Evolutionary conservation across 169 alveolate species (phyloP).

Genomic region (Cryptosporidium ryanae): DNA sequence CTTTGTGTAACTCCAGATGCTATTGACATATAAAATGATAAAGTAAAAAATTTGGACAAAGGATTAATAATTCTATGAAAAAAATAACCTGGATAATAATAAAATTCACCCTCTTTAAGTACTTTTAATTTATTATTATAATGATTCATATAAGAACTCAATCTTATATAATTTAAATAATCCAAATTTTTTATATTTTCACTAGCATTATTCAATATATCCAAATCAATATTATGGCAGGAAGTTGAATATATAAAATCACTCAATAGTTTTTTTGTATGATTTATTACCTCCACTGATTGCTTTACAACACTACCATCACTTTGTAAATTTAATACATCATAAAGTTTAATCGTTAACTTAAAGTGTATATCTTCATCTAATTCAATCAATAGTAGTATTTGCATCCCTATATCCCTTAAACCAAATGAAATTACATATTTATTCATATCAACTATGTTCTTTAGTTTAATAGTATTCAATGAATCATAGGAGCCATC

Average conservation of each 20-base stretch:
- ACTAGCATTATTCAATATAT: neutral
- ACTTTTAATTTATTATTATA: neutral
- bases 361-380: constrained; percentile 19
- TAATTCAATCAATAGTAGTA: constrained; percentile 14
- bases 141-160: neutral
- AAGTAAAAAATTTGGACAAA: constrained; percentile 59
- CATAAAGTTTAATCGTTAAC: constrained; percentile 16
- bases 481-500: constrained; percentile 47
- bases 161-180: neutral
- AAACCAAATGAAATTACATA: constrained; percentile 40
- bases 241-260: constrained; percentile 22
- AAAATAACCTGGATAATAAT: constrained; percentile 60
- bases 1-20: constrained; percentile 72
- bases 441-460: constrained; percentile 2
- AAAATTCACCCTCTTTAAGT: constrained; percentile 9
- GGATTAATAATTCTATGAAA: constrained; percentile 40
- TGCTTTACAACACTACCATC: constrained; percentile 37
- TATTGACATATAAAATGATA: constrained; percentile 64
- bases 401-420: constrained; percentile 63
- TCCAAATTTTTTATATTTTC: constrained; percentile 2
- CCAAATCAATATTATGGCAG: constrained; percentile 38
- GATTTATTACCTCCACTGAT: constrained; percentile 46
- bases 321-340: constrained; percentile 18
- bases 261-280: constrained; percentile 4
- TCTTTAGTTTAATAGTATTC: constrained; percentile 36